These are phyloP conservation scores for Leishmania gerbilli DNA, from an alignment of 208 protist genomes.

Conservation along the genomic window DNA sequence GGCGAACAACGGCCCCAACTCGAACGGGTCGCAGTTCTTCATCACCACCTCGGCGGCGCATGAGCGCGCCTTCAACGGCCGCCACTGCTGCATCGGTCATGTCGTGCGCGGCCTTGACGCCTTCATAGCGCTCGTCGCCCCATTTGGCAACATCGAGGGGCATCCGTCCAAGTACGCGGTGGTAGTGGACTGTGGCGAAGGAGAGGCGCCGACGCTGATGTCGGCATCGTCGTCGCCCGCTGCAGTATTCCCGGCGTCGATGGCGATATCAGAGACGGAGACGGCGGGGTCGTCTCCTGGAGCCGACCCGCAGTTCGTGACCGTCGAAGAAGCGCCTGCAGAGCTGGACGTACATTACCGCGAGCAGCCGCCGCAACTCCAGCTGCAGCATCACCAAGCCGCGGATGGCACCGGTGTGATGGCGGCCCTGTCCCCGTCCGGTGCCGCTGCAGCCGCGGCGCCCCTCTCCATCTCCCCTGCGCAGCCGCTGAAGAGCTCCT, in stretches of 20 bases:
- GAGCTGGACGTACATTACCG: background rate
- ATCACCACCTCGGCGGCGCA: constrained; percentile 75
- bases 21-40: constrained; percentile 94
- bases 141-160: constrained; percentile 65
- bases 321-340: background rate
- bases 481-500: constrained; percentile 30
- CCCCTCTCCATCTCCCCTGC: background rate
- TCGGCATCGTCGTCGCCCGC: background rate
- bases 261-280: constrained; percentile 5
- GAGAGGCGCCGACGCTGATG: constrained; percentile 22
- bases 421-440: background rate
- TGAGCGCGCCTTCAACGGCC: constrained; percentile 69
- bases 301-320: background rate
- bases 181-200: constrained; percentile 76
- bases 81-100: constrained; percentile 73
- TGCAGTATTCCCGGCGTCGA: constrained; percentile 2
- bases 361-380: background rate
- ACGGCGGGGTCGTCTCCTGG: background rate
- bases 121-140: constrained; percentile 62
- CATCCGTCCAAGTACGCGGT: constrained; percentile 75
- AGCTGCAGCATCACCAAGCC: background rate
- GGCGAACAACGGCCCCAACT: constrained; percentile 94
- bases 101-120: constrained; percentile 53
- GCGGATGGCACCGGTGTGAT: background rate
- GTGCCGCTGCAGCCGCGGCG: background rate